Evolutionary conservation across 164 flowering plant species (phyloP), one percentile per base, ranked within the genome.

Genomic region (Macadamia tetraphylla): DNA sequence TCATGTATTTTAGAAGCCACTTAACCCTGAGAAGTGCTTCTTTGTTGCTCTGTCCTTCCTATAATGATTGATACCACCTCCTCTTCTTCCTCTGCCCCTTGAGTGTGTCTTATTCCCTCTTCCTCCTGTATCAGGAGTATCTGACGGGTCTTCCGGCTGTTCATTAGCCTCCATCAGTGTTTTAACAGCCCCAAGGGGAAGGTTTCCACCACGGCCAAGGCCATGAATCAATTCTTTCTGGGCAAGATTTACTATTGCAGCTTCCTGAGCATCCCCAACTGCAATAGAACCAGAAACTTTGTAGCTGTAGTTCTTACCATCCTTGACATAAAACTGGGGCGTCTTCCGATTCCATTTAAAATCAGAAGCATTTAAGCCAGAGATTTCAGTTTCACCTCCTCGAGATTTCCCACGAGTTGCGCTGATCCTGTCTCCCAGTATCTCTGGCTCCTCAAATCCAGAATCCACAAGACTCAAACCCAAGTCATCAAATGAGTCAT

Each of bases 231-330:
- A 31, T 51, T 86, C 99, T 63, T 70, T 81, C 67, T 90, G 97
- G 11, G 87, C 77, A 72, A 78, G 87, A 72, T 63, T 83, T 10
- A 92, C 62, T 53, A 87, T 9, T 5, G 83, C 70, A 6, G 99
- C 99, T 62, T 95, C 97, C 64, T 75, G 77, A 60, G 74, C 70
- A 78, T 86, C 84, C 44, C 91, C 78, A 53, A 78, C 99, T 0
- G 89, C 96, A 63, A 89, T 72, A 3, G 97, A 81, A 40, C 98
- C 98, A 14, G 86, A 85, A 42, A 92, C 97, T 78, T 91, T 91
- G 83, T 95, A 95, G 67, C 98, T 88, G 74, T 95, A 95, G 63
- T 92, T 92, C 81, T 87, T 95, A 57, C 99, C 99, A 76, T 95
- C 99, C 78, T 92, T 95, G 48, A 92, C 99, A 75, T 76, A 95